These are phyloP conservation scores for Escovopsis weberi DNA, from an alignment of 2,329 filamentous ascomycete genomes.

Conservation along the genomic window DNA sequence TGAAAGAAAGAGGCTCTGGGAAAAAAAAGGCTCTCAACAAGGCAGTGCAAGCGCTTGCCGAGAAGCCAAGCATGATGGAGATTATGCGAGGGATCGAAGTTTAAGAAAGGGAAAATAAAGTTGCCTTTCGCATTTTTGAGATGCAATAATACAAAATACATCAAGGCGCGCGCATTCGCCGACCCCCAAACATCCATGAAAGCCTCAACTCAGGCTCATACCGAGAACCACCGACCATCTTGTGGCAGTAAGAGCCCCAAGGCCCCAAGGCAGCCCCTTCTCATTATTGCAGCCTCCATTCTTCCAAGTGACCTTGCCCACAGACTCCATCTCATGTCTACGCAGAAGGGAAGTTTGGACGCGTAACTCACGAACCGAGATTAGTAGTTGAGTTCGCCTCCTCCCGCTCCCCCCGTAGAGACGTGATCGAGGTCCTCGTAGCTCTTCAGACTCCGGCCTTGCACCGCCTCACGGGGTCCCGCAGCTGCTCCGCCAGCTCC, in stretches of 20 bases:
- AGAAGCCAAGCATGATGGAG: too few species aligned
- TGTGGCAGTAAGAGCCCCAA: neutral
- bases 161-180: too few species aligned
- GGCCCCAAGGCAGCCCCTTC: neutral
- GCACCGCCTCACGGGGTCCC: constrained; percentile 80
- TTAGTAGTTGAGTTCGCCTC: constrained; percentile 83
- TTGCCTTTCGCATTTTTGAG: too few species aligned
- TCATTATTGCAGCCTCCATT: neutral
- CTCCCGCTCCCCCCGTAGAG: constrained; percentile 50
- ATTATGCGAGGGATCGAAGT: too few species aligned
- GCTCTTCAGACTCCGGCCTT: constrained; percentile 84
- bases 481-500: constrained; percentile 63
- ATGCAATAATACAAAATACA: too few species aligned
- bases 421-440: constrained; percentile 95
- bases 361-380: constrained; percentile 2
- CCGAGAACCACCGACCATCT: too few species aligned
- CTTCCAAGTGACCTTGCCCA: neutral
- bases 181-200: too few species aligned
- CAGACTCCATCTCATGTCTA: neutral
- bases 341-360: neutral
- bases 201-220: too few species aligned
- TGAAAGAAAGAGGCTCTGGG: too few species aligned
- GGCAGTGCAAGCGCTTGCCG: too few species aligned
- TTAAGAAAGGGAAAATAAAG: too few species aligned
- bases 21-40: too few species aligned